A percentile compares a stretch with the other conserved stretches of the same genome.
phyloP scores from a whole-genome alignment of 192 early-diverging fungal genomes.

The Ramicandelaber brevisporus region DNA sequence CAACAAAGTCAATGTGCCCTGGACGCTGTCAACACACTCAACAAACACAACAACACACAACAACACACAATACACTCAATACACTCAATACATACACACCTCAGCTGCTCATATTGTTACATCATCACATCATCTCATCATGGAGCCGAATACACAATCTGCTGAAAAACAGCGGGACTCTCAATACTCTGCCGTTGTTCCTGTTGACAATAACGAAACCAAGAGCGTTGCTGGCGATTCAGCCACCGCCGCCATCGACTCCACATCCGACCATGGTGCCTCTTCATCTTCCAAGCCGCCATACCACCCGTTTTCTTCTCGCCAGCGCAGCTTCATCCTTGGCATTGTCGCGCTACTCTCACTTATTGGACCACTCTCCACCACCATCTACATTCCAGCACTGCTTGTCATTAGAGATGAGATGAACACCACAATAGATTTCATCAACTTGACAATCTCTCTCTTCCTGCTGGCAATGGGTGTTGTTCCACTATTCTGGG shows the following conservation, averaged over 20 bases:
- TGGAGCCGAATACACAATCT: too few relatives aligned
- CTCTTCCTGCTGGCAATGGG: conserved; percentile 19
- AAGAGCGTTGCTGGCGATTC: background rate
- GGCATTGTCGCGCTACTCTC: conserved; percentile 11
- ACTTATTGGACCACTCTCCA: conserved; percentile 18
- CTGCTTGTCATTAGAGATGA: conserved; percentile 13
- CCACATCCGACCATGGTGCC: background rate
- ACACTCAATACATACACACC: too few relatives aligned
- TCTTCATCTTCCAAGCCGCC: conserved; percentile 1
- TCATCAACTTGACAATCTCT: conserved; percentile 16
- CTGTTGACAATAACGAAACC: too few relatives aligned
- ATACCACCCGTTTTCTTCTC: conserved; percentile 14
- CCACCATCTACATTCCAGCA: conserved; percentile 20
- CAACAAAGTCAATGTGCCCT: too few relatives aligned
- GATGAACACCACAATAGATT: conserved; percentile 9
- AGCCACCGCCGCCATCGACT: background rate
- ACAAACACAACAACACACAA: too few relatives aligned
- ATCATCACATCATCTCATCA: too few relatives aligned
- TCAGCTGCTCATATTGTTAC: too few relatives aligned
- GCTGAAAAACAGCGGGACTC: too few relatives aligned
- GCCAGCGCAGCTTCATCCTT: conserved; percentile 9
- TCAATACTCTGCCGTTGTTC: too few relatives aligned
- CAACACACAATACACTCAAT: too few relatives aligned
- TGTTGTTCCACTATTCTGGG: conserved; percentile 23
- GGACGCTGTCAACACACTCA: too few relatives aligned